A percentile compares a stretch with the other conserved stretches of the same genome.
Conservation (phyloP, 176 grass and related monocot species). For the Hordeum marinum region DNA sequence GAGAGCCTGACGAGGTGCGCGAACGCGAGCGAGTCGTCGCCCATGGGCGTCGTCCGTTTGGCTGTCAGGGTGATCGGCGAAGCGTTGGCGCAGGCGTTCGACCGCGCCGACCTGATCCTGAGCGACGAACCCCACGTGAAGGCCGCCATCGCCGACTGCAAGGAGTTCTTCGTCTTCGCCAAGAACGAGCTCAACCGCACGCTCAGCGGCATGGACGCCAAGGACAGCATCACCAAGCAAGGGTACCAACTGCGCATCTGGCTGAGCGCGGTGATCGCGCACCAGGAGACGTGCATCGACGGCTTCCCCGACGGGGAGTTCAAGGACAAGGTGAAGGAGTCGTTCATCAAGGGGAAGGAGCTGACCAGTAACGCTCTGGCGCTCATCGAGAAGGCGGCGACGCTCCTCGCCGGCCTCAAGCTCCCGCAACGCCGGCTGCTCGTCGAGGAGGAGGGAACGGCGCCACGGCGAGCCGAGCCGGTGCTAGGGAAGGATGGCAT, state of each 20-base stretch:
- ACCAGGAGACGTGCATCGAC: conserved; percentile 89
- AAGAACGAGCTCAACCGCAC: conserved; percentile 53
- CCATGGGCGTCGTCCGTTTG: conserved; percentile 46
- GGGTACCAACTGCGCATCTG: conserved; percentile 52
- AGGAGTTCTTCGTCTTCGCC: conserved; percentile 45
- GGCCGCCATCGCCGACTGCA: conserved; percentile 61
- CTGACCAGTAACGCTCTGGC: conserved; percentile 81
- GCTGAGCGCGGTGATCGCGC: conserved; percentile 71
- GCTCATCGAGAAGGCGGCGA: conserved; percentile 49
- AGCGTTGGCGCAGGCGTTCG: conserved; percentile 53
- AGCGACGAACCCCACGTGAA: conserved; percentile 52
- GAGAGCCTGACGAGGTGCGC: conserved; percentile 49
- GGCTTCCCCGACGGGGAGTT: conserved; percentile 81
- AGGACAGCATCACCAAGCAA: conserved; percentile 38
- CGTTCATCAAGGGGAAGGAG: conserved; percentile 51
- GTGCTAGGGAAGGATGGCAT: conserved; percentile 33
- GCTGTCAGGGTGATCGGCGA: conserved; percentile 49
- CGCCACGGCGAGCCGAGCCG: not conserved
- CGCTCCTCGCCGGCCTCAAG: conserved; percentile 38
- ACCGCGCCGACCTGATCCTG: conserved; percentile 44
- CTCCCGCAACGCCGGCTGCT: conserved; percentile 28
- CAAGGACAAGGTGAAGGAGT: conserved; percentile 54
- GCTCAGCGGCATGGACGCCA: conserved; percentile 33
- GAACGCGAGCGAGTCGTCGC: conserved; percentile 48
- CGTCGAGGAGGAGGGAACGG: not conserved